Evolutionary conservation across 1,139 yeast genomes (phyloP).

Genomic region (Groenewaldozyma auringiensis): DNA sequence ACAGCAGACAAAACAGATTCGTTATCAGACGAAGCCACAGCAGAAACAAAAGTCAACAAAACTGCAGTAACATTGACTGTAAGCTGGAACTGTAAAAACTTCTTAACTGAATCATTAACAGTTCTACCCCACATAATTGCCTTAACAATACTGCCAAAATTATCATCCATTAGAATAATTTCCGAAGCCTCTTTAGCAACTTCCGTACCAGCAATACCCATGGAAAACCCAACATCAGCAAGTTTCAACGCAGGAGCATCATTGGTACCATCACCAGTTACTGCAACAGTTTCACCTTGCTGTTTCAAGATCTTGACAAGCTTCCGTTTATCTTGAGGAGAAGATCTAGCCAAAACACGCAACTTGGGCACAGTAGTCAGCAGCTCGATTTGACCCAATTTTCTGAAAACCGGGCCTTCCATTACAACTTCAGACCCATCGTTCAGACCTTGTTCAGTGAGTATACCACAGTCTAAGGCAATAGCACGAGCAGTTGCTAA

Average conservation of each 20-base stretch:
- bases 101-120: conserved; percentile 87
- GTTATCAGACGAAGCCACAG: conserved; percentile 74
- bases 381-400: conserved; percentile 53
- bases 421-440: conserved; percentile 55
- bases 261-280: conserved; percentile 95
- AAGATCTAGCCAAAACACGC: conserved; percentile 84
- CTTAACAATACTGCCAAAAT: conserved; percentile 87
- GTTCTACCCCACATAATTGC: conserved; percentile 99
- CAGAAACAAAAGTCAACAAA: conserved; percentile 82
- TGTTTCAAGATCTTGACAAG: conserved; percentile 75
- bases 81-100: conserved; percentile 90
- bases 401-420: conserved; percentile 90
- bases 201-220: conserved; percentile 77
- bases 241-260: conserved; percentile 75
- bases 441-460: conserved; percentile 35
- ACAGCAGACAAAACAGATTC: conserved; percentile 91
- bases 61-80: conserved; percentile 97
- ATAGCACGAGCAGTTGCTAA: conserved; percentile 85
- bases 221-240: conserved; percentile 83
- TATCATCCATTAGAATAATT: conserved; percentile 71
- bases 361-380: conserved; percentile 56
- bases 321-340: conserved; percentile 89
- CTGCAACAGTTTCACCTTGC: conserved; percentile 92
- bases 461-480: conserved; percentile 76
- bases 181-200: conserved; percentile 79